phyloP scores from a whole-genome alignment of 2,329 filamentous ascomycete species.

The Fusarium sp. region DNA sequence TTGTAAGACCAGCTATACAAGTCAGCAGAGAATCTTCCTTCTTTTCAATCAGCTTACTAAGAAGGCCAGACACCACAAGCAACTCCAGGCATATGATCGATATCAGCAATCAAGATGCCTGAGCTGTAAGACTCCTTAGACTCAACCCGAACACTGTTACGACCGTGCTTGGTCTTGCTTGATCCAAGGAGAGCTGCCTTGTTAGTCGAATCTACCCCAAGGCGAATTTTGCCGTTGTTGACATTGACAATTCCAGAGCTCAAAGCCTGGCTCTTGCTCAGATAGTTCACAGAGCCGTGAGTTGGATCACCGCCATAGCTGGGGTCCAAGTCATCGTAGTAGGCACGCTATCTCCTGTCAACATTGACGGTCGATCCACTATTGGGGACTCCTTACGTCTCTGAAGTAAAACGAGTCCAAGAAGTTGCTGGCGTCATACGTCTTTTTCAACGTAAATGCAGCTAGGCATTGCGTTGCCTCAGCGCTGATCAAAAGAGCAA shows the following conservation, averaged over 20 bases:
- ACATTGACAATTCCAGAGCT: constrained; percentile 19
- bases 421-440: constrained; percentile 24
- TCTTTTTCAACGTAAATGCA: constrained; percentile 16
- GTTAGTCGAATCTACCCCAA: constrained; percentile 11
- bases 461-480: not conserved
- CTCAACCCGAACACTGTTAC: constrained; percentile 20
- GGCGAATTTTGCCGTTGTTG: constrained; percentile 16
- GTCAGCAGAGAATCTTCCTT: not conserved
- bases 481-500: not conserved
- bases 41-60: not conserved
- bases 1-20: constrained; percentile 21
- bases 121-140: constrained; percentile 23
- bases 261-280: constrained; percentile 11
- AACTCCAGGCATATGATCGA: constrained; percentile 25
- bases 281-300: constrained; percentile 21
- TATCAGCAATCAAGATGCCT: constrained; percentile 24
- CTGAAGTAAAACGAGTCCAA: constrained; percentile 24
- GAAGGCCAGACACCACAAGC: constrained; percentile 26
- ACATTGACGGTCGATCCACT: fast-evolving
- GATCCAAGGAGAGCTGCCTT: constrained; percentile 4
- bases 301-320: constrained; percentile 22
- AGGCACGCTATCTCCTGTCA: constrained; percentile 5
- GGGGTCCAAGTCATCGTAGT: constrained; percentile 7
- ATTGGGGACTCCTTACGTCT: not conserved
- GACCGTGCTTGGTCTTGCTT: constrained; percentile 11